Conservation (phyloP, 331 rosid species). For the Saraca asoca region DNA sequence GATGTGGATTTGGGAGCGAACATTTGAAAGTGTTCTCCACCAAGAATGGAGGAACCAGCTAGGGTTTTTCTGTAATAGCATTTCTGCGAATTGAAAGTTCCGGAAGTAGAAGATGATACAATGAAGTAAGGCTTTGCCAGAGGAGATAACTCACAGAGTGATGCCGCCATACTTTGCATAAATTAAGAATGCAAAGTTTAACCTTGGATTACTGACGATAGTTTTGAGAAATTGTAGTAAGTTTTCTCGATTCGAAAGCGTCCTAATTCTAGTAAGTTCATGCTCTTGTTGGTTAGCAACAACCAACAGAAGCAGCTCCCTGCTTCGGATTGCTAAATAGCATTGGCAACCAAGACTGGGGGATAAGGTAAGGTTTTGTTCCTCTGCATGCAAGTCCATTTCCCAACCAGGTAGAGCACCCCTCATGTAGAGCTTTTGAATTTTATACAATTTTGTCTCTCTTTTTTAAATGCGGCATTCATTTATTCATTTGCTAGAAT, state of each 20-base stretch:
- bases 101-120: slow-evolving; percentile 44
- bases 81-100: slow-evolving; percentile 23
- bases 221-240: slow-evolving; percentile 10
- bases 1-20: slow-evolving; percentile 34
- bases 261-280: slow-evolving; percentile 18
- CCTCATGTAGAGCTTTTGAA: too few relatives aligned
- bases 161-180: slow-evolving; percentile 44
- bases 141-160: slow-evolving; percentile 45
- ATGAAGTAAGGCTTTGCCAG: slow-evolving; percentile 36
- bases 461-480: too few relatives aligned
- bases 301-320: background rate
- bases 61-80: slow-evolving; percentile 35
- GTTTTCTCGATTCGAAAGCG: background rate
- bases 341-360: background rate
- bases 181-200: slow-evolving; percentile 7
- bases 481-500: too few relatives aligned
- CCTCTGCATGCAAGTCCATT: slow-evolving; percentile 13
- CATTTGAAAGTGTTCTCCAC: slow-evolving; percentile 29
- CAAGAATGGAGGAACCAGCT: slow-evolving; percentile 43
- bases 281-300: slow-evolving; percentile 2
- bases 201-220: slow-evolving; percentile 2
- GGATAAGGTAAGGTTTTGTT: slow-evolving; percentile 42
- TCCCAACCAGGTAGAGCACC: too few relatives aligned
- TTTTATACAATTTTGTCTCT: too few relatives aligned
- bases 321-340: slow-evolving; percentile 14